Percentiles rank a stretch among this genome's conserved stretches.
Evolutionary conservation across 495 filamentous ascomycete species (phyloP).

Genomic region (Penicillium pancosmium): DNA sequence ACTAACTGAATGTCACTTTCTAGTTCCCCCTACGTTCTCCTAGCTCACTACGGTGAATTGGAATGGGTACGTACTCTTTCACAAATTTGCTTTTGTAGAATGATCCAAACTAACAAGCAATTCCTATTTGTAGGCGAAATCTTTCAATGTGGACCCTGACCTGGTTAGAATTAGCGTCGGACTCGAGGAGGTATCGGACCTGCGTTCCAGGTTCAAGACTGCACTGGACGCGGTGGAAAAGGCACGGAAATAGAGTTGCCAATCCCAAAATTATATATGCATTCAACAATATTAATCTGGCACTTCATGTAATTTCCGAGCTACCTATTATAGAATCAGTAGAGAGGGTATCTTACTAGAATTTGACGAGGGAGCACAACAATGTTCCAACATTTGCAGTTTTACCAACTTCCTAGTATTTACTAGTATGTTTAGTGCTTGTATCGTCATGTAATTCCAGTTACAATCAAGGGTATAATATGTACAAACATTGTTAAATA

Average conservation of each 20-base stretch:
- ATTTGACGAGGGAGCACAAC: no score
- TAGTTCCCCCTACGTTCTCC: constrained; percentile 83
- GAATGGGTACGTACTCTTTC: constrained; percentile 70
- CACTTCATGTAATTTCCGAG: neutral
- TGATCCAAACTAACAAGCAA: neutral
- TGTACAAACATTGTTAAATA: constrained; percentile 11
- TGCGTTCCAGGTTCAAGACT: constrained; percentile 51
- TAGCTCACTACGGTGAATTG: constrained; percentile 90
- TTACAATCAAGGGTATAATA: constrained; percentile 7
- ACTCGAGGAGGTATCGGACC: constrained; percentile 72
- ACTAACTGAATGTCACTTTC: constrained; percentile 13
- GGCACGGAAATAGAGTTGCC: constrained; percentile 13
- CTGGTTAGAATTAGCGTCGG: constrained; percentile 89
- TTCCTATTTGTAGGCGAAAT: constrained; percentile 55
- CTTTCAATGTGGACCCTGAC: constrained; percentile 75
- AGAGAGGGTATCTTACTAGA: no score
- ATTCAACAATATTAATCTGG: constrained; percentile 4
- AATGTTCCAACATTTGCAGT: no score
- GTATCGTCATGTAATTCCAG: neutral
- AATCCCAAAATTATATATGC: neutral
- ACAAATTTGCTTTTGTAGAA: neutral
- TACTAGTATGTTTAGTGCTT: neutral
- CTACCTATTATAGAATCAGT: neutral
- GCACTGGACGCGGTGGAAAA: constrained; percentile 51
- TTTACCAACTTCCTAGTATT: no score